Evolutionary conservation across 495 filamentous ascomycete genomes (phyloP).

Genomic region (Jackrogersella multiformis): DNA sequence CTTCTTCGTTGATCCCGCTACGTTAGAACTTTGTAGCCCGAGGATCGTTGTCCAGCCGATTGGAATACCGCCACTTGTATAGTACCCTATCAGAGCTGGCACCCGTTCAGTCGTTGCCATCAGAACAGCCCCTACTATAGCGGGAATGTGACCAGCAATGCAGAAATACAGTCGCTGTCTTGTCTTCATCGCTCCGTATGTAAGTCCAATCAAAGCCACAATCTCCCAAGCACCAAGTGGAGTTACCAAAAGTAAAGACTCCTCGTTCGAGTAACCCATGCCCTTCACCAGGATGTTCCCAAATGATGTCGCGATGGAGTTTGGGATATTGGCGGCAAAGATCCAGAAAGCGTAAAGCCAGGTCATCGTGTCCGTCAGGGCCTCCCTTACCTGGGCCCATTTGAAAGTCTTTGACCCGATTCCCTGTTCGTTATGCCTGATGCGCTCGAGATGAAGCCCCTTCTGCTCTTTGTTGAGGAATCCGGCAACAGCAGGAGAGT

Average conservation of each 20-base stretch:
- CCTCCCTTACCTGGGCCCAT: constrained; percentile 68
- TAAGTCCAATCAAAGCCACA: constrained; percentile 61
- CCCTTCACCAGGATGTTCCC: constrained; percentile 44
- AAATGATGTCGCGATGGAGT: constrained; percentile 45
- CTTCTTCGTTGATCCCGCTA: constrained; percentile 79
- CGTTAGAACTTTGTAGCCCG: constrained; percentile 69
- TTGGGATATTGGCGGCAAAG: constrained; percentile 69
- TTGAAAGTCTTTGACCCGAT: constrained; percentile 76
- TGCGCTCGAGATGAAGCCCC: constrained; percentile 65
- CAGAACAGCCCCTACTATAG: constrained; percentile 68
- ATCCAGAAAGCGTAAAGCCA: constrained; percentile 72
- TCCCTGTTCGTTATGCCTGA: constrained; percentile 71
- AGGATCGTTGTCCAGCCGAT: constrained; percentile 67
- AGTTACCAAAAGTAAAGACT: constrained; percentile 72
- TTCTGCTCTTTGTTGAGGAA: constrained; percentile 71
- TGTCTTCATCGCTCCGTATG: constrained; percentile 35
- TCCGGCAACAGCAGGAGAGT: constrained; percentile 72
- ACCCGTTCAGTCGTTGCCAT: constrained; percentile 68
- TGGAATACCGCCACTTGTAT: constrained; percentile 54
- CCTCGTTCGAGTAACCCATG: constrained; percentile 61
- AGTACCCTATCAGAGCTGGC: constrained; percentile 70
- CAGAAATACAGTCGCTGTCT: constrained; percentile 45
- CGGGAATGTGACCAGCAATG: constrained; percentile 52
- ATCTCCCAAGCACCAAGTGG: constrained; percentile 76
- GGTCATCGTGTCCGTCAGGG: constrained; percentile 52